Conservation (phyloP, 2,329 filamentous ascomycete genomes). For the Microcyclosporella mali region DNA sequence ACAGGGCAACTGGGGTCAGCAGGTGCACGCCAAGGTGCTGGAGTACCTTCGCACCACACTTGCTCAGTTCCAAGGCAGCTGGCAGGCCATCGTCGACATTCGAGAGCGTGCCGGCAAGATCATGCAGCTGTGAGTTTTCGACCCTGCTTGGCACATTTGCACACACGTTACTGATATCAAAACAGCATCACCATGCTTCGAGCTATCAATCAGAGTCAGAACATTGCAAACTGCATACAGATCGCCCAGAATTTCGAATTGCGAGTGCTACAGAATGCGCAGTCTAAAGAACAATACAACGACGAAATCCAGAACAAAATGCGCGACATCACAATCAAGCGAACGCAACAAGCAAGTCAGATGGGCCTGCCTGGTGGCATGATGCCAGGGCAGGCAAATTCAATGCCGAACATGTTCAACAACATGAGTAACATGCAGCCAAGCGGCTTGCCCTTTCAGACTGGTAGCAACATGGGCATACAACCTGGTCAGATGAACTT, state of each 20-base stretch:
- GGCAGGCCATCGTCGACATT: conserved; percentile 30
- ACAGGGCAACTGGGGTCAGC: conserved; percentile 21
- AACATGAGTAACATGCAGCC: conserved; percentile 20
- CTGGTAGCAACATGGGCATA: conserved; percentile 15
- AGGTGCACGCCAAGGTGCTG: conserved; percentile 24
- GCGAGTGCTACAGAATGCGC: conserved; percentile 18
- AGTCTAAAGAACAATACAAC: conserved; percentile 25
- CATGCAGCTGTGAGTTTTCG: conserved; percentile 30
- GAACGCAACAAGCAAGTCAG: conserved; percentile 13
- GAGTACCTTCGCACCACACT: conserved; percentile 19
- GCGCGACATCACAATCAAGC: conserved; percentile 20
- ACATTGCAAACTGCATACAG: conserved; percentile 20
- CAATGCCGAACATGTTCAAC: conserved; percentile 12
- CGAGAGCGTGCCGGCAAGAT: conserved; percentile 24
- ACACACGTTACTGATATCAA: not conserved
- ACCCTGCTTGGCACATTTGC: not conserved
- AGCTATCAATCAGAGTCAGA: conserved; percentile 12
- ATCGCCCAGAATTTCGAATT: conserved; percentile 26
- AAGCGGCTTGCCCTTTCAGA: conserved; percentile 10
- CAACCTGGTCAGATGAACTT: conserved; percentile 19
- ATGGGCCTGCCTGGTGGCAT: conserved; percentile 12
- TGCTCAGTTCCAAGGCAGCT: conserved; percentile 20
- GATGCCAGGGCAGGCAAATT: conserved; percentile 31
- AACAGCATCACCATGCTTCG: conserved; percentile 20
- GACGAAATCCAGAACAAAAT: conserved; percentile 24